These are phyloP conservation scores for Tremella fuciformis DNA, from an alignment of 768 basidiomycete genomes.

Conservation along the genomic window DNA sequence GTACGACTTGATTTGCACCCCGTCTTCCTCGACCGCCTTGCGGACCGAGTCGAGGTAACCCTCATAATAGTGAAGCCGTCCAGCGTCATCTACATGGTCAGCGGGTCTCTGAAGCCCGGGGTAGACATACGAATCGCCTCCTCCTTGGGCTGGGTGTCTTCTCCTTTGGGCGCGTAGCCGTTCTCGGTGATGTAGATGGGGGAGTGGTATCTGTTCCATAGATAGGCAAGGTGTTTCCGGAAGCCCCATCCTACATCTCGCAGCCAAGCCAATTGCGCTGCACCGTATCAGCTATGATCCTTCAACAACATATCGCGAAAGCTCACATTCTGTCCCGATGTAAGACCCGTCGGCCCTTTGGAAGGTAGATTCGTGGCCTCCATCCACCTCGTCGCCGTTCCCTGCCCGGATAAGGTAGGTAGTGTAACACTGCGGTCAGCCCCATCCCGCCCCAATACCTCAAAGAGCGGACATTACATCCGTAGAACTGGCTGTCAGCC, in stretches of 20 bases:
- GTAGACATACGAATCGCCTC: constrained; percentile 23
- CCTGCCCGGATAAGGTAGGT: constrained; percentile 40
- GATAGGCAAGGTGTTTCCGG: constrained; percentile 37
- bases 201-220: constrained; percentile 40
- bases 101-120: background rate
- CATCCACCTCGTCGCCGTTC: constrained; percentile 31
- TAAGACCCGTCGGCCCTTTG: constrained; percentile 30
- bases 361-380: constrained; percentile 27
- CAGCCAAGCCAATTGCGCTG: constrained; percentile 33
- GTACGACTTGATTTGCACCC: constrained; percentile 40
- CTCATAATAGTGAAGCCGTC: constrained; percentile 37
- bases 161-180: constrained; percentile 33
- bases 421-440: constrained; percentile 21
- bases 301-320: background rate
- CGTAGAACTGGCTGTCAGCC: constrained; percentile 21
- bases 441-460: too few relatives aligned
- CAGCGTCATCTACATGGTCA: constrained; percentile 33
- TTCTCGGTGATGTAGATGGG: constrained; percentile 47
- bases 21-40: constrained; percentile 37
- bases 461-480: background rate
- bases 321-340: constrained; percentile 36
- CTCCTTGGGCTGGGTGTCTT: constrained; percentile 22
- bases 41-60: constrained; percentile 33
- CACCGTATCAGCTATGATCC: background rate
- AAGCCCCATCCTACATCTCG: constrained; percentile 47